A percentile compares a stretch with the other conserved stretches of the same genome.
Evolutionary conservation across 1,284 basidiomycete genomes (phyloP).

Genomic region (Coniferiporia sulphurascens): DNA sequence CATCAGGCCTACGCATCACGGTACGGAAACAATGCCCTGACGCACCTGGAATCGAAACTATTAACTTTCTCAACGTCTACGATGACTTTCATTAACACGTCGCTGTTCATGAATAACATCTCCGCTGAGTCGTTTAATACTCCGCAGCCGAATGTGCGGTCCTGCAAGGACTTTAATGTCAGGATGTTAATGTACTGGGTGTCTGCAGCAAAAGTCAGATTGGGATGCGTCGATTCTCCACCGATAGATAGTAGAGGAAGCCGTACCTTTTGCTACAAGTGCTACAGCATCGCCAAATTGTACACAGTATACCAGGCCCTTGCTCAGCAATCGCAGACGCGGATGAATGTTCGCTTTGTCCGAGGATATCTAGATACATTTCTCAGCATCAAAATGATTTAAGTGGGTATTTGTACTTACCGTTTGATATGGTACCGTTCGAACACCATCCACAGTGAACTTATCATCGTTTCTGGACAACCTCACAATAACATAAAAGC

Average conservation of each 20-base stretch:
- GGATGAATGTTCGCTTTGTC: constrained; percentile 67
- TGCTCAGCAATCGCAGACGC: constrained; percentile 52
- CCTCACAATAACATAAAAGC: constrained; percentile 60
- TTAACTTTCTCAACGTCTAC: constrained; percentile 59
- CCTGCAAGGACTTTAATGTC: constrained; percentile 59
- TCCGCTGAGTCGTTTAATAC: constrained; percentile 46
- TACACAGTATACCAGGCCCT: constrained; percentile 52
- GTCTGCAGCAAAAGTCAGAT: constrained; percentile 35
- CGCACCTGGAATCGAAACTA: constrained; percentile 55
- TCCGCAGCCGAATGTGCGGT: constrained; percentile 68
- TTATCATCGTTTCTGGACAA: constrained; percentile 38
- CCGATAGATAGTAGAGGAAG: constrained; percentile 1
- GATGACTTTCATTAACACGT: constrained; percentile 60
- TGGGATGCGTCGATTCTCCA: neutral
- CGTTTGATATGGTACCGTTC: constrained; percentile 67
- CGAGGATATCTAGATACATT: constrained; percentile 49
- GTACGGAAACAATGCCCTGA: constrained; percentile 4
- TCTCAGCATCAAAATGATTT: neutral
- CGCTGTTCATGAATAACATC: constrained; percentile 59
- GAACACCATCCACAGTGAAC: constrained; percentile 44
- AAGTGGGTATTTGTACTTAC: constrained; percentile 37
- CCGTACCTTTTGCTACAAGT: constrained; percentile 57
- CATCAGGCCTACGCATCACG: too few species aligned
- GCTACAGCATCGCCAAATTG: constrained; percentile 78
- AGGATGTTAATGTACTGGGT: constrained; percentile 68